A percentile compares a stretch with the other conserved stretches of the same genome.
phyloP scores from a whole-genome alignment of 345 rosid species.

The Acer yangbiense region DNA sequence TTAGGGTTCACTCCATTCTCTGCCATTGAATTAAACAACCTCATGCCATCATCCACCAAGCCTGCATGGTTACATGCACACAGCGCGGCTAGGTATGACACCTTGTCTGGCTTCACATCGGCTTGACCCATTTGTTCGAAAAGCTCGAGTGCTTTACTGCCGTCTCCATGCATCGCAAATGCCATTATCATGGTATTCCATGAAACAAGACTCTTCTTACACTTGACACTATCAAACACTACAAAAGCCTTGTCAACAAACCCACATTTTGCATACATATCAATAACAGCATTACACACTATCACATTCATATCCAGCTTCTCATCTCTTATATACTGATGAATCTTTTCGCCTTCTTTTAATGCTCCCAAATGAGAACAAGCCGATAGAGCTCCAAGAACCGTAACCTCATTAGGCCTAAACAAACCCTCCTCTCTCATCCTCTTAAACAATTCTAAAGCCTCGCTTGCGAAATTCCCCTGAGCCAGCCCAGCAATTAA shows the following conservation, averaged over 20 bases:
- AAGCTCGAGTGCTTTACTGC: constrained; percentile 56
- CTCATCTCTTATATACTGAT: constrained; percentile 44
- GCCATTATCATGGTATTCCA: constrained; percentile 96
- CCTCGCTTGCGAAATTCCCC: constrained; percentile 62
- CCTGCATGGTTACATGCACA: constrained; percentile 88
- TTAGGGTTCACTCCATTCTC: constrained; percentile 51
- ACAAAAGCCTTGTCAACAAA: constrained; percentile 62
- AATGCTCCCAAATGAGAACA: constrained; percentile 78
- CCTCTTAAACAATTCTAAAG: constrained; percentile 56
- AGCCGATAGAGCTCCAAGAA: constrained; percentile 77
- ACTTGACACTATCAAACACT: constrained; percentile 55
- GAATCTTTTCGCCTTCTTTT: constrained; percentile 63
- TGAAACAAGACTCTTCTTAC: constrained; percentile 56
- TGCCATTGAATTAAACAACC: constrained; percentile 61
- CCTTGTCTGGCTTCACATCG: constrained; percentile 59
- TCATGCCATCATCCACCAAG: constrained; percentile 67
- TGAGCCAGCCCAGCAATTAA: constrained; percentile 75
- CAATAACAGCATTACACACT: constrained; percentile 75
- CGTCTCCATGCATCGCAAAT: constrained; percentile 82
- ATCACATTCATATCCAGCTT: constrained; percentile 56
- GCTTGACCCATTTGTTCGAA: constrained; percentile 50
- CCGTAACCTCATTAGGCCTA: constrained; percentile 66
- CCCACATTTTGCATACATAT: constrained; percentile 87
- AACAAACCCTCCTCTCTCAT: constrained; percentile 49
- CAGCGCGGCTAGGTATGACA: constrained; percentile 63